Evolutionary conservation across 129 eudicot species (phyloP), one percentile per base, ranked within the genome.

Genomic region (Scalesia atractyloides): DNA sequence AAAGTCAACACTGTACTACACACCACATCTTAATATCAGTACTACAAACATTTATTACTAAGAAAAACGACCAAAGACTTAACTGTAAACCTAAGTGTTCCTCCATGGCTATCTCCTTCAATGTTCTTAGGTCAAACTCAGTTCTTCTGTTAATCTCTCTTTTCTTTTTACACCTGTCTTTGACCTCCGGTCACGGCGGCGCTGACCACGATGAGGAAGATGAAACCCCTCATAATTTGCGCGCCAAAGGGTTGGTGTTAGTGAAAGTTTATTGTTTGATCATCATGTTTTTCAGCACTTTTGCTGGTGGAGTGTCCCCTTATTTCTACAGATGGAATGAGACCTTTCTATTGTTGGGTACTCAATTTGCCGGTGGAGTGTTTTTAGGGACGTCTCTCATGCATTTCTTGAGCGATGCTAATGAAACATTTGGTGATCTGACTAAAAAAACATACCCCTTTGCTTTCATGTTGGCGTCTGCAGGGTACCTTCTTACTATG

Each of bases 351-450:
- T 69, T 89, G 14, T 62, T 93, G 64, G 98, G 96, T 1, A 90
- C 94, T 56, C 89, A 90, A n/a, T 93, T 93, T 39, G 92, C 98
- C 0, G 98, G 86, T 5, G 98, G 97, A 5, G 92, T 87, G 26
- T 93, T 93, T 65, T 66, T 93, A 65, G 95, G 92, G 14, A 93
- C 96, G 2, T 74, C 98, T 18, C 73, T 91, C 14, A 85, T 93
- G 92, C 98, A 93, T 82, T 93, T 93, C 83, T 62, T 93, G 84
- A 84, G 90, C 18, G 97, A 87, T 56, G 34, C 97, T 0, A 74
- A 80, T 5, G 52, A 73, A 10, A 82, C 86, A 1, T 88, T 91
- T 57, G 76, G 43, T 10, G 76, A 60, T 19, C 85, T 91, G 14
- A 88, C 92, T 3, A 13, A 81, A 12, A 82, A 88, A 34, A 49